Base-by-base conservation (phyloP, 495 filamentous ascomycete species). In the Corynascus novoguineensis region DNA sequence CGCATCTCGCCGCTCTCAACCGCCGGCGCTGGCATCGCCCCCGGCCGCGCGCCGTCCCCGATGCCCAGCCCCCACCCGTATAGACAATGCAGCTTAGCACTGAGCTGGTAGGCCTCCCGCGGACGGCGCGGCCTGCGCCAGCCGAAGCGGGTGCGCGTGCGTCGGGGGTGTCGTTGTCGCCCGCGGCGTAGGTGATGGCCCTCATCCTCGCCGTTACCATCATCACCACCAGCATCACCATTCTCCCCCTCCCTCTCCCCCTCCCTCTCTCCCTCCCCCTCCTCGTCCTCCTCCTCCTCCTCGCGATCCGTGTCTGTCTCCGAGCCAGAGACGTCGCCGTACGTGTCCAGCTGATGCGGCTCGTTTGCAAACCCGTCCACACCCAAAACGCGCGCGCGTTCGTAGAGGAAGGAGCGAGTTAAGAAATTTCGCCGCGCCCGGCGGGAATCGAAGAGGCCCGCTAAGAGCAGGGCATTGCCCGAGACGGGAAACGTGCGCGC, bases 31-130 rank as follows among this genome's bases (percentile, higher is more conserved):
- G 37, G 37, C 11, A 25, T 52, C 22, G 12, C 12, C 17, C 28
- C 17, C 4, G 4, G 40, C 3, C 40, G 40, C 40, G 27, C 32
- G 73, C 71, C 7, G 58, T 64, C 63, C 60, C 53, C 24, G 4
- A 38, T 34, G 15, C 64, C 68, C 34, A 64, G 57, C 19, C 64
- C 53, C 47, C 56, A 66, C 22, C 84, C 85, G 59, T 81, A 83
- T 25, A 85, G 70, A 38, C 75, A 78, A 57, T 86, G 85, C 10
- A 88, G 69, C 53, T 84, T 82, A 25, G 85, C 85, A 51, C 79
- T 82, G 45, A 73, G 66, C 62, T 86, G 84, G 21, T 75, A 70
- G n/a, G 74, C 59, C 21, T 54, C 59, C 14, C 24, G 9, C 5
- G 3, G 11, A n/a, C 1, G 3, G 3, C 31, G 19, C 22, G 57